Conservation (phyloP, 1,139 yeast genomes). For the Hyphopichia burtonii region DNA sequence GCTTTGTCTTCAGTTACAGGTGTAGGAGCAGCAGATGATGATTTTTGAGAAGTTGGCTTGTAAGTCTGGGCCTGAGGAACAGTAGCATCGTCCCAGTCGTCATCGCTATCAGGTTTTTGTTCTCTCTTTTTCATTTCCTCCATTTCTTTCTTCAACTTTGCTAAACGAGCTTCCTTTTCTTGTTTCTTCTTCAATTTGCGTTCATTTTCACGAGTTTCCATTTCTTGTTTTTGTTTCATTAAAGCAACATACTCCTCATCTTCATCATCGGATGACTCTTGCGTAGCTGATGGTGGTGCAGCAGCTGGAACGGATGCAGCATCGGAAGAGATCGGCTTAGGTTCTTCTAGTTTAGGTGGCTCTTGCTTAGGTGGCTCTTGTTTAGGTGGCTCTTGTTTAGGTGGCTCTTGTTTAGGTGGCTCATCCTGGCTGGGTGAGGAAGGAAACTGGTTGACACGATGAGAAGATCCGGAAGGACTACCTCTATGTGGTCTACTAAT, state of each 20-base stretch:
- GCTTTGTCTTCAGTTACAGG: constrained; percentile 1
- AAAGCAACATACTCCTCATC: constrained; percentile 50
- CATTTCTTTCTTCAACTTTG: constrained; percentile 62
- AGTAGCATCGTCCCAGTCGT: constrained; percentile 29
- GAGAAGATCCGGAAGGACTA: constrained; percentile 1
- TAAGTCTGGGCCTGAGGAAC: constrained; percentile 29
- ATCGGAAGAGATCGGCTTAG: too few species aligned
- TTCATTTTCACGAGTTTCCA: constrained; percentile 49
- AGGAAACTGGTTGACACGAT: neutral
- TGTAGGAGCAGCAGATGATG: constrained; percentile 1
- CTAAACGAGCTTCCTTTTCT: constrained; percentile 60
- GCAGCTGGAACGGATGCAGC: constrained; percentile 3
- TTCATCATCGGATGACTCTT: constrained; percentile 34
- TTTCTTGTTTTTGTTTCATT: constrained; percentile 45
- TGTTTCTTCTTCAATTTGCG: constrained; percentile 47
- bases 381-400: constrained; percentile 4
- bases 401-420: neutral
- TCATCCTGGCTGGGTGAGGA: neutral
- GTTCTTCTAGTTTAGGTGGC: constrained; percentile 2
- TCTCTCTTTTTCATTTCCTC: constrained; percentile 47
- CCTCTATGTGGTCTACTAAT: constrained; percentile 43
- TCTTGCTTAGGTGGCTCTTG: constrained; percentile 4
- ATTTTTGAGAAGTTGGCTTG: constrained; percentile 15
- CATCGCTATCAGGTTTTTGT: constrained; percentile 28
- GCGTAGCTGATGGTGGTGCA: constrained; percentile 8